Conservation (phyloP, 495 filamentous ascomycete species). For the Talaromyces ruber region DNA sequence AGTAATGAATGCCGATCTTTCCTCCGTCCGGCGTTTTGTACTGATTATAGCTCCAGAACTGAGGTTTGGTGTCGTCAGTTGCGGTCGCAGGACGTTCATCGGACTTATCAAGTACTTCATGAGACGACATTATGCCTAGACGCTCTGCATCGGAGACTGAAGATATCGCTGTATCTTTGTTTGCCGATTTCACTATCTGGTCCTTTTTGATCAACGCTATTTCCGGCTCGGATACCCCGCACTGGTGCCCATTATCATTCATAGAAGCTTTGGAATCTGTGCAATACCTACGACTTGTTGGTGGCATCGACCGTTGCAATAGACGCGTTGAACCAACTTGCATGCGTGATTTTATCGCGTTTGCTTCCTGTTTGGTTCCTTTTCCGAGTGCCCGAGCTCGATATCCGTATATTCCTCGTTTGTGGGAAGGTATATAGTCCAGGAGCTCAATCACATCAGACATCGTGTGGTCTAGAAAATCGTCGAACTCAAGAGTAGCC, state of each 20-base stretch:
- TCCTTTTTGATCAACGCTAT: not conserved
- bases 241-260: not conserved
- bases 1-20: slow-evolving; percentile 65
- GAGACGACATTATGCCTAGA: not conserved
- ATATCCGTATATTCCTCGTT: not conserved
- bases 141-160: not conserved
- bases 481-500: not conserved
- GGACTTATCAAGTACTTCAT: not conserved
- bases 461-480: not conserved
- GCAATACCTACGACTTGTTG: not conserved
- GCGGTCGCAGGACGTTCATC: not conserved
- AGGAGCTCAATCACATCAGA: not conserved
- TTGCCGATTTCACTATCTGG: not conserved
- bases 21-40: slow-evolving; percentile 45
- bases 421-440: not conserved
- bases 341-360: not conserved
- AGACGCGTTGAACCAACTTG: not conserved
- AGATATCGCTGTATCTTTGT: not conserved
- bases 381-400: not conserved
- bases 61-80: slow-evolving; percentile 7
- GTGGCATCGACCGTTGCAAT: not conserved
- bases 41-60: slow-evolving; percentile 59
- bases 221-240: not conserved
- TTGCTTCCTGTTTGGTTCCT: not conserved
- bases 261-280: not conserved